phyloP scores from a whole-genome alignment of 345 rosid species.

The Eucalyptus sp. region DNA sequence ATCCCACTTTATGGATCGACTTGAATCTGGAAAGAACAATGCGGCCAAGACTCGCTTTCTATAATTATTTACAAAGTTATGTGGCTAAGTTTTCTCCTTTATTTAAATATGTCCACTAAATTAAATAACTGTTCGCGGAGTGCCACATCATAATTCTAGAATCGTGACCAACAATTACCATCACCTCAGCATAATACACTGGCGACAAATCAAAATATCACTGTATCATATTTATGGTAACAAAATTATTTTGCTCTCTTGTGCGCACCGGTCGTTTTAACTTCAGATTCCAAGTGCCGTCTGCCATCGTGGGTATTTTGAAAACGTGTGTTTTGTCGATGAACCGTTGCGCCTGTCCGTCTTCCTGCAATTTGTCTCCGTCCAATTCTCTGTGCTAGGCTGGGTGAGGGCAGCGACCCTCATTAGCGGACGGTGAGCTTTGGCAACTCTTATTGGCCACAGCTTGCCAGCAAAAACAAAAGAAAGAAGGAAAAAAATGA shows the following conservation, averaged over 20 bases:
- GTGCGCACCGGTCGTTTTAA: no score
- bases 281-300: no score
- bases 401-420: no score
- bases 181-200: background rate
- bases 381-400: no score
- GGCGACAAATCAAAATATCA: background rate
- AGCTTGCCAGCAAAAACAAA: no score
- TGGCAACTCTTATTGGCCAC: fast-evolving
- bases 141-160: background rate
- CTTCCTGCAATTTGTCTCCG: no score
- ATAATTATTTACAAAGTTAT: background rate
- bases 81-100: background rate
- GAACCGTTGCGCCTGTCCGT: no score
- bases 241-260: no score
- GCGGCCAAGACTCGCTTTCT: background rate
- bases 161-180: background rate
- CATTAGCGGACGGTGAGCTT: no score
- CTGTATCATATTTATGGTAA: background rate
- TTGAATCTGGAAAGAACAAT: background rate
- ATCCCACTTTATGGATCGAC: background rate
- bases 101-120: background rate
- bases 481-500: no score
- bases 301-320: no score
- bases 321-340: no score
- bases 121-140: background rate